Evolutionary conservation across 352 stramenopile species (phyloP).

Genomic region (Globisporangium okanoganense): DNA sequence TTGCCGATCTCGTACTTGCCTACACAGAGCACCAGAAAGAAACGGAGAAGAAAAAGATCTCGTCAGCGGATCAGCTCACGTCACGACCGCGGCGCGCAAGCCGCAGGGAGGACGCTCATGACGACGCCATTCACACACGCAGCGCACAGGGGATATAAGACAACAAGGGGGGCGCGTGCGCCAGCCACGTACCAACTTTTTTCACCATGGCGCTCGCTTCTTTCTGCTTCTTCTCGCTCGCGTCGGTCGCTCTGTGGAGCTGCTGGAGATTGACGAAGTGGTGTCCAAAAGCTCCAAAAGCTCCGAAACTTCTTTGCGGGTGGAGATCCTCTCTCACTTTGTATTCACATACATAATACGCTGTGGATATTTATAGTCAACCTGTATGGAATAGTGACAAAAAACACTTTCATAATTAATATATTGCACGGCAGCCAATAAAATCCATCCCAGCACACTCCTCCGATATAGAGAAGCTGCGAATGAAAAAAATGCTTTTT

Average conservation of each 20-base stretch:
- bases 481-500: too few species aligned
- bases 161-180: background rate
- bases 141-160: background rate
- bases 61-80: slow-evolving; percentile 17
- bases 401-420: background rate
- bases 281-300: background rate
- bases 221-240: background rate
- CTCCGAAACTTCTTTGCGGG: background rate
- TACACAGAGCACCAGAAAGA: too few species aligned
- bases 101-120: background rate
- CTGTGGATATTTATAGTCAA: background rate
- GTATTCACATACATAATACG: background rate
- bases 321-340: background rate
- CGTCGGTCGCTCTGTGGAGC: background rate
- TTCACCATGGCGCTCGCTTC: slow-evolving; percentile 35
- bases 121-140: background rate
- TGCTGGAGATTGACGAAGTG: slow-evolving; percentile 2
- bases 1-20: slow-evolving; percentile 97
- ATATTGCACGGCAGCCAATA: background rate
- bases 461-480: too few species aligned
- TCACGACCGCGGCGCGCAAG: background rate
- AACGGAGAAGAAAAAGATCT: background rate
- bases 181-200: slow-evolving; percentile 42
- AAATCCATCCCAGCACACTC: too few species aligned
- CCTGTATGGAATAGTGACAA: background rate